Percentiles rank a stretch among this genome's conserved stretches.
Evolutionary conservation across 495 filamentous ascomycete species (phyloP).

Genomic region (Aspergillus indologenus): DNA sequence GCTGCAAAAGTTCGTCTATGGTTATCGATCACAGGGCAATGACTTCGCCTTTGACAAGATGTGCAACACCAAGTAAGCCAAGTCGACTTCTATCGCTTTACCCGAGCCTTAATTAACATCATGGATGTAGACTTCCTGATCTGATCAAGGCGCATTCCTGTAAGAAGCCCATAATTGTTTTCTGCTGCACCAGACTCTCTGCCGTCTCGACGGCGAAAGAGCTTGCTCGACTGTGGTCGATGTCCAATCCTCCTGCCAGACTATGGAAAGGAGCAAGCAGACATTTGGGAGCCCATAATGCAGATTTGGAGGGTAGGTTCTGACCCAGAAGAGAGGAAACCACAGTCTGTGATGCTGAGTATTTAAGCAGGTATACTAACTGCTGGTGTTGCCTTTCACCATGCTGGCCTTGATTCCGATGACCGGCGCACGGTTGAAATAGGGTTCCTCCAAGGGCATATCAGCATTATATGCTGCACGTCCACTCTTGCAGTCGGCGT

Average conservation of each 20-base stretch:
- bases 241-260: conserved; percentile 51
- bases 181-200: conserved; percentile 83
- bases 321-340: neutral
- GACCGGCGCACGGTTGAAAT: conserved; percentile 73
- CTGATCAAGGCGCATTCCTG: conserved; percentile 75
- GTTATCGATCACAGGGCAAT: conserved; percentile 63
- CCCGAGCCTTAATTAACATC: conserved; percentile 3
- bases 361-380: conserved; percentile 48
- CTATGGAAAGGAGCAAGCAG: conserved; percentile 66
- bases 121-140: conserved; percentile 53
- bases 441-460: conserved; percentile 68
- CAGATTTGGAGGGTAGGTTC: conserved; percentile 57
- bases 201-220: conserved; percentile 70
- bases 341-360: neutral
- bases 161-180: conserved; percentile 86
- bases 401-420: conserved; percentile 72
- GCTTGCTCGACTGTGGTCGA: conserved; percentile 65
- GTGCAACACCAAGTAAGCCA: conserved; percentile 63
- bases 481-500: conserved; percentile 91
- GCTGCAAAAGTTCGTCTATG: conserved; percentile 83
- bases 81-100: neutral
- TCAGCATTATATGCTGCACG: conserved; percentile 92
- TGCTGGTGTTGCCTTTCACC: conserved; percentile 87
- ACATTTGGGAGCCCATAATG: conserved; percentile 54
- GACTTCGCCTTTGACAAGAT: conserved; percentile 85